phyloP scores from a whole-genome alignment of 345 rosid genomes.

The Gossypium bickii region DNA sequence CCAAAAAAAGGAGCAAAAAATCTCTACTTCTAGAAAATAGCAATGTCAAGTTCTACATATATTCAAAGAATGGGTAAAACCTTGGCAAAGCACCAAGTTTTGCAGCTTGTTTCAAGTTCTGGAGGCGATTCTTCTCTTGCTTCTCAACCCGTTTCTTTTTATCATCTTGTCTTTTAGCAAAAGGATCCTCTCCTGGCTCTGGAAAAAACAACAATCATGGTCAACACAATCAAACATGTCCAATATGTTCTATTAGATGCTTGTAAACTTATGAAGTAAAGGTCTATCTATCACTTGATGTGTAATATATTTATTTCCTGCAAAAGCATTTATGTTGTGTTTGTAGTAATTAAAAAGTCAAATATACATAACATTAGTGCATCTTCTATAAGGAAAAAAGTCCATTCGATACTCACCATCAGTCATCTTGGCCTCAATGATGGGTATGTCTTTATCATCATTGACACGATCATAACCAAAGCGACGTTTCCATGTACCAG shows the following conservation, averaged over 20 bases:
- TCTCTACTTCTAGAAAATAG: neutral
- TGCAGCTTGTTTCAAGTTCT: constrained; percentile 71
- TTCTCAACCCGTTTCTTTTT: constrained; percentile 77
- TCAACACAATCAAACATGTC: neutral
- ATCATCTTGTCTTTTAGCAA: constrained; percentile 68
- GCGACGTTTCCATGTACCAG: constrained; percentile 77
- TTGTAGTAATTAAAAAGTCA: neutral
- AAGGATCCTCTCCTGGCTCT: constrained; percentile 87
- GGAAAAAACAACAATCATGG: constrained; percentile 19
- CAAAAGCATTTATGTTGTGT: neutral
- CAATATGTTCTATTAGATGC: neutral
- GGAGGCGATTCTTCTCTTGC: constrained; percentile 62
- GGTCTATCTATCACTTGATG: neutral
- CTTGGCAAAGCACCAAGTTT: constrained; percentile 86
- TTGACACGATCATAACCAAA: constrained; percentile 91
- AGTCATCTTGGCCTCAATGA: constrained; percentile 76
- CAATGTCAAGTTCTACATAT: neutral
- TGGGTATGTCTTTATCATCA: constrained; percentile 79
- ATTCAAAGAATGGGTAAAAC: constrained; percentile 26
- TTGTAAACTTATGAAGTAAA: neutral
- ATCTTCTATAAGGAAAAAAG: neutral
- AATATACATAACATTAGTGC: neutral
- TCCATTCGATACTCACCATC: constrained; percentile 50
- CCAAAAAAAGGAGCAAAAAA: neutral
- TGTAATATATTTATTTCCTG: neutral